Evolutionary conservation across 306 rosid species (phyloP).

Genomic region (Sicyos edulis): DNA sequence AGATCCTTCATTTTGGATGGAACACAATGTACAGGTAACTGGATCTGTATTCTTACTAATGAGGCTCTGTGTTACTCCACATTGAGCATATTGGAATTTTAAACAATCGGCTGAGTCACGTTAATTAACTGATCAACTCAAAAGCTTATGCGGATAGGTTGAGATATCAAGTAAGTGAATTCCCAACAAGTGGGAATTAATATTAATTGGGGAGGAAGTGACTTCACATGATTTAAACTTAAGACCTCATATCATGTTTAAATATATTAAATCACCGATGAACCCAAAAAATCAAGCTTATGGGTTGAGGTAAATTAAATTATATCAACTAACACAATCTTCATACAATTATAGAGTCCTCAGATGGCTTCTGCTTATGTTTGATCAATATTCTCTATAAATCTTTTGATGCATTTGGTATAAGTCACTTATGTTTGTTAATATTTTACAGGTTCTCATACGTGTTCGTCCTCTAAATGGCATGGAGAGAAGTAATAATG

Average conservation of each 20-base stretch:
- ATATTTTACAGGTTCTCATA: conserved; percentile 56
- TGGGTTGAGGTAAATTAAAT: too few relatives aligned
- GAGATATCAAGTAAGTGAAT: too few relatives aligned
- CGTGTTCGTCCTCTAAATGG: conserved; percentile 91
- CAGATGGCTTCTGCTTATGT: neutral
- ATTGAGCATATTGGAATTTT: neutral
- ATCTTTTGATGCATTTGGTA: conserved; percentile 3
- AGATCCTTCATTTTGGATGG: conserved; percentile 92
- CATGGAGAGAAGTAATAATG: conserved; percentile 60
- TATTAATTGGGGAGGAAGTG: too few relatives aligned
- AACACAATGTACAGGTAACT: conserved; percentile 86
- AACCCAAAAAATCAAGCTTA: too few relatives aligned
- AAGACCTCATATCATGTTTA: too few relatives aligned
- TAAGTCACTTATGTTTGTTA: conserved; percentile 24
- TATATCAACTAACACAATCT: neutral
- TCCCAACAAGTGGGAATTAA: too few relatives aligned
- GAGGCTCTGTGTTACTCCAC: neutral
- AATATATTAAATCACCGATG: too few relatives aligned
- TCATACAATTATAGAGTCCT: neutral
- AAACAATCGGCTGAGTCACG: neutral
- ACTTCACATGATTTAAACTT: too few relatives aligned
- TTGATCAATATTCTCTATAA: neutral
- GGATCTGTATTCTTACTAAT: conserved; percentile 4
- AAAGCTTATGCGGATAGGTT: too few relatives aligned
- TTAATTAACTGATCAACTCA: too few relatives aligned